phyloP scores from a whole-genome alignment of 2,329 filamentous ascomycete species.

The Didymella arachidicola region DNA sequence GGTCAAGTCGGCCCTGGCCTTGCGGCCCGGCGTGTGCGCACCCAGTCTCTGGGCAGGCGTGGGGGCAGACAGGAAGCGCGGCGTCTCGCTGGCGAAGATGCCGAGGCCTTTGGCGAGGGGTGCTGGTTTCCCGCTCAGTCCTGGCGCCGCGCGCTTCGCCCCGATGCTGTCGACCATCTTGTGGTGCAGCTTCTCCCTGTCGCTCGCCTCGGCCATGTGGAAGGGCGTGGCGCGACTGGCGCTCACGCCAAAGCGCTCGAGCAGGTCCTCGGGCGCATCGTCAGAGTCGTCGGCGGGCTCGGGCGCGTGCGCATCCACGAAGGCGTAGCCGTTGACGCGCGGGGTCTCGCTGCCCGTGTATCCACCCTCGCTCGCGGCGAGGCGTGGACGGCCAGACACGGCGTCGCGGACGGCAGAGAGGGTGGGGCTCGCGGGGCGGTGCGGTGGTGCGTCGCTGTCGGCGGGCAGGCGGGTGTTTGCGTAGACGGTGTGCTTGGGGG shows the following conservation, averaged over 20 bases:
- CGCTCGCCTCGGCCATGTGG: slow-evolving; percentile 75
- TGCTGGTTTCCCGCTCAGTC: slow-evolving; percentile 2
- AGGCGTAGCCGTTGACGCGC: slow-evolving; percentile 89
- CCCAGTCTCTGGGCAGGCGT: slow-evolving; percentile 76
- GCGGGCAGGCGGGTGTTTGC: slow-evolving; percentile 80
- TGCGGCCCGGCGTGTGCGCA: slow-evolving; percentile 40
- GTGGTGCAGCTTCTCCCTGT: slow-evolving; percentile 78
- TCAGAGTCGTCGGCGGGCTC: slow-evolving; percentile 36
- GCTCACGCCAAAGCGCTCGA: slow-evolving; percentile 56
- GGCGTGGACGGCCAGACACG: slow-evolving; percentile 74
- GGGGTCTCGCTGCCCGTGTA: slow-evolving; percentile 79
- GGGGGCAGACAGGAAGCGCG: slow-evolving; percentile 74
- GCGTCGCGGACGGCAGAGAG: slow-evolving; percentile 83
- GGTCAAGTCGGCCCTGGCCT: slow-evolving; percentile 68
- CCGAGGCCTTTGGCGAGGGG: slow-evolving; percentile 33
- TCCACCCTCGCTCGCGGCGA: slow-evolving; percentile 68
- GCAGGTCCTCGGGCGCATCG: slow-evolving; percentile 47
- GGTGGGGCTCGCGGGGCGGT: slow-evolving; percentile 78
- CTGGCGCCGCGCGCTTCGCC: slow-evolving; percentile 21
- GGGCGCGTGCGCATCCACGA: slow-evolving; percentile 92
- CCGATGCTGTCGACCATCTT: slow-evolving; percentile 64
- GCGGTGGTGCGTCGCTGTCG: slow-evolving; percentile 40
- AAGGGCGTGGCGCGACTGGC: slow-evolving; percentile 61
- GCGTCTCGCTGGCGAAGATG: slow-evolving; percentile 52
- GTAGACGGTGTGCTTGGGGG: slow-evolving; percentile 79